Conservation (phyloP, 495 filamentous ascomycete genomes). For the Aspergillus kassunensis region DNA sequence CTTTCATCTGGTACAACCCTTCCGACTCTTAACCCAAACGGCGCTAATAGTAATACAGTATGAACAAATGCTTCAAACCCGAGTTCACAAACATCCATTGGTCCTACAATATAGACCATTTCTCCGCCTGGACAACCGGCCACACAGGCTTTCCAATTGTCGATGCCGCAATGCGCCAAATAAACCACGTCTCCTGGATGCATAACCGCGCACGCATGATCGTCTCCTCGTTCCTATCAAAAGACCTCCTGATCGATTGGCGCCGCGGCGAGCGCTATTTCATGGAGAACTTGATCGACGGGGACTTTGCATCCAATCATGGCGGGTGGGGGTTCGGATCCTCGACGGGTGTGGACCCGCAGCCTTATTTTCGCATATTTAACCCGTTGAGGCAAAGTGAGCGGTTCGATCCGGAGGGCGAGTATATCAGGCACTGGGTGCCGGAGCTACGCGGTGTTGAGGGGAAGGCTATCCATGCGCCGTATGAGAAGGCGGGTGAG, state of each 20-base stretch:
- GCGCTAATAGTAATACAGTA: slow-evolving; percentile 42
- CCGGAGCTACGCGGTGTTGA: slow-evolving; percentile 57
- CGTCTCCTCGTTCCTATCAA: slow-evolving; percentile 79
- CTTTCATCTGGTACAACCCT: slow-evolving; percentile 69
- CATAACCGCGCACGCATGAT: slow-evolving; percentile 91
- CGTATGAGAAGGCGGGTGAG: slow-evolving; percentile 63
- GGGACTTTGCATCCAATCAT: slow-evolving; percentile 90
- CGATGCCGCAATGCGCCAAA: slow-evolving; percentile 88
- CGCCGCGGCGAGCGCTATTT: slow-evolving; percentile 84
- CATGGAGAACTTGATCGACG: slow-evolving; percentile 85
- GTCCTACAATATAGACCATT: slow-evolving; percentile 66
- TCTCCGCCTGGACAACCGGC: slow-evolving; percentile 72
- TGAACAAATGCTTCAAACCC: slow-evolving; percentile 92
- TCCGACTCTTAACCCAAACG: neutral
- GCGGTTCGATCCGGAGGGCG: slow-evolving; percentile 61
- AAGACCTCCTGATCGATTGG: slow-evolving; percentile 88
- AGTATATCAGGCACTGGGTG: slow-evolving; percentile 58
- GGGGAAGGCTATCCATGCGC: slow-evolving; percentile 70
- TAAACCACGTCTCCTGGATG: slow-evolving; percentile 71
- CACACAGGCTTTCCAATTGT: slow-evolving; percentile 82
- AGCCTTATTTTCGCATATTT: slow-evolving; percentile 90
- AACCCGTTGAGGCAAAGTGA: slow-evolving; percentile 84
- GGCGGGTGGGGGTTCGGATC: slow-evolving; percentile 88
- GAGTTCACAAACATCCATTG: slow-evolving; percentile 79
- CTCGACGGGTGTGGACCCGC: slow-evolving; percentile 80